phyloP scores from a whole-genome alignment of 805 yeast species.

The Torulaspora franciscae region DNA sequence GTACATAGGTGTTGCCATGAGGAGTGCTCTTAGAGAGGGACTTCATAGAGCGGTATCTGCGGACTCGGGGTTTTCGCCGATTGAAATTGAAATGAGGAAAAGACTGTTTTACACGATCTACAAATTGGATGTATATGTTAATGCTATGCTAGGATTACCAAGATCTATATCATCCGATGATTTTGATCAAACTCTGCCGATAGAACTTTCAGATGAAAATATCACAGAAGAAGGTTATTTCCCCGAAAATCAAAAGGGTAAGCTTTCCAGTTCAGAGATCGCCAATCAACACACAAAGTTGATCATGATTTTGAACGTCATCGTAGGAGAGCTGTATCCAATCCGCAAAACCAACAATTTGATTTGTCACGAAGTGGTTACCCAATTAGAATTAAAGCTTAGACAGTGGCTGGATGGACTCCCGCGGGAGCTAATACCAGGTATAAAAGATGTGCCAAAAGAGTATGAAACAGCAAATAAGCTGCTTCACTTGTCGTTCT shows the following conservation, averaged over 20 bases:
- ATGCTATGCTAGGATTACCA: constrained; percentile 85
- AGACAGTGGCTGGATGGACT: constrained; percentile 68
- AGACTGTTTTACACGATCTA: constrained; percentile 84
- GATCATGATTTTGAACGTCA: constrained; percentile 62
- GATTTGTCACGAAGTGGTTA: constrained; percentile 46
- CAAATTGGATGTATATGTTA: constrained; percentile 86
- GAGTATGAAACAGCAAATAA: constrained; percentile 68
- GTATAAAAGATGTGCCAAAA: constrained; percentile 32
- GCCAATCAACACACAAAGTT: constrained; percentile 82
- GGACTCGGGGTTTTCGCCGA: constrained; percentile 45
- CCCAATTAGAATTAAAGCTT: constrained; percentile 64
- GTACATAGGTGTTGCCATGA: constrained; percentile 81
- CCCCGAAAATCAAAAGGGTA: constrained; percentile 25
- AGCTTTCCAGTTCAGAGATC: constrained; percentile 42
- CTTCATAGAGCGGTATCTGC: constrained; percentile 66
- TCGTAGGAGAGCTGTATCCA: constrained; percentile 72
- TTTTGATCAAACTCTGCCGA: constrained; percentile 80
- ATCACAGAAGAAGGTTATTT: constrained; percentile 55
- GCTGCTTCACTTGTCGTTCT: constrained; percentile 63
- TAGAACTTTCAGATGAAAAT: constrained; percentile 80
- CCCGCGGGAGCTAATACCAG: constrained; percentile 69
- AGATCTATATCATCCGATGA: constrained; percentile 71
- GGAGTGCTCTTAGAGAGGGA: constrained; percentile 84
- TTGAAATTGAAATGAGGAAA: constrained; percentile 80
- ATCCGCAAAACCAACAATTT: constrained; percentile 31